phyloP scores from a whole-genome alignment of 352 stramenopile species.

The Peronospora destructor region DNA sequence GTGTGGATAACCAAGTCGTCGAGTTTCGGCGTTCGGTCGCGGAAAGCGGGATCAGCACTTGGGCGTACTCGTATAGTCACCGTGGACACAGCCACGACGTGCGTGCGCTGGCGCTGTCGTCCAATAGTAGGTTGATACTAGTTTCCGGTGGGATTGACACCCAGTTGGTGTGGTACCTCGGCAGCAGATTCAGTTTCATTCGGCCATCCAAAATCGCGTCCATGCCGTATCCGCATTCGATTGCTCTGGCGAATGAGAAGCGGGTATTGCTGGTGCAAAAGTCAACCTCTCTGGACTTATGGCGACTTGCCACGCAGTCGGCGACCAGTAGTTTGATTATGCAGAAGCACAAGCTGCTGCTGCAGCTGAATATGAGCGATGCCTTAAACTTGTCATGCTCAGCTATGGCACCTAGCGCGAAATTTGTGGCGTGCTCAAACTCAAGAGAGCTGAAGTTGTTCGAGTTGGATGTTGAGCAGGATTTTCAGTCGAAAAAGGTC shows the following conservation, averaged over 20 bases:
- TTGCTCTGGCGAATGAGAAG: slow-evolving; percentile 58
- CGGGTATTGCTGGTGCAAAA: slow-evolving; percentile 74
- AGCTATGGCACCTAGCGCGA: slow-evolving; percentile 73
- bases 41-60: slow-evolving; percentile 38
- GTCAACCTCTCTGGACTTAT: slow-evolving; percentile 64
- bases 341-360: slow-evolving; percentile 59
- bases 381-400: slow-evolving; percentile 79
- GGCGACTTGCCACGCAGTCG: slow-evolving; percentile 40
- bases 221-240: slow-evolving; percentile 70
- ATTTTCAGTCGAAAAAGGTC: slow-evolving; percentile 57
- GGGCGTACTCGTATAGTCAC: slow-evolving; percentile 84
- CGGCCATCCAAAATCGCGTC: slow-evolving; percentile 87
- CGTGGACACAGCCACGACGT: slow-evolving; percentile 89
- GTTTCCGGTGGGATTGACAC: slow-evolving; percentile 91
- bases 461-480: slow-evolving; percentile 38
- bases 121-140: slow-evolving; percentile 47
- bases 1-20: slow-evolving; percentile 90
- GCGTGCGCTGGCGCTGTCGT: slow-evolving; percentile 72
- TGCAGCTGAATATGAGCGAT: slow-evolving; percentile 75
- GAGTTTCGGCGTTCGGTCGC: slow-evolving; percentile 55
- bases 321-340: slow-evolving; percentile 27
- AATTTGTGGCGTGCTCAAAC: slow-evolving; percentile 84
- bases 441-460: slow-evolving; percentile 87
- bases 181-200: slow-evolving; percentile 73
- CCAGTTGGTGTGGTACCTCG: slow-evolving; percentile 88